Evolutionary conservation across 305 asterid genomes (phyloP), one percentile per base, ranked within the genome.

Genomic region (Fraxinus albicans): DNA sequence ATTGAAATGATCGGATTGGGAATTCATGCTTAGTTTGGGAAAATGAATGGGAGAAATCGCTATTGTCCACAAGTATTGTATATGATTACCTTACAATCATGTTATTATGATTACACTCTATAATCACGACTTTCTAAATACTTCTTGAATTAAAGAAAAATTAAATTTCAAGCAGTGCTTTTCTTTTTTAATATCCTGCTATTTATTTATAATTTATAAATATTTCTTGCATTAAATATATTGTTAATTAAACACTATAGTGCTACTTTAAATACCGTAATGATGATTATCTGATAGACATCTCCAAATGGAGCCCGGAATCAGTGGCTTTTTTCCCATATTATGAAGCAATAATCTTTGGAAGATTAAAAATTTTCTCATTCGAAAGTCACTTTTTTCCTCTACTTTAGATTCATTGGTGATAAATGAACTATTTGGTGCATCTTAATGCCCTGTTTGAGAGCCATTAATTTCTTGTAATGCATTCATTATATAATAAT

Each of bases 321-420:
- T 87, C 81, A 86, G 74, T 84, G 95, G 92, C 88, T 89, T 90
- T 91, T 91, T 78, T 63, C 73, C 81, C 82, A 50, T 76, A 88
- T 85, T 76, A 83, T 84, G 84, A 87, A 84, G 83, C 86, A 85
- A 85, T 84, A 60, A 81, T 85, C 83, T 74, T 33, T 47, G 34
- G 81, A 81, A 78, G 8, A 67, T 84, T 55, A 23, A 69, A 29
- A 23, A 19, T 36, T 75, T 80, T 78, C 65, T 76, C 38, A 47
- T 79, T 73, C 70, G 44, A 15, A 84, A 80, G 89, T 81, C 38
- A 44, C 87, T 86, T 85, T 87, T 79, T 35, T 19, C 36, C 53
- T 47, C 23, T 55, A 15, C 33, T 74, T 74, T 77, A 76, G 76
- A 79, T 75, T 15, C 47, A 34, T 83, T 83, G 88, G 10, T 6